Evolutionary conservation across 2,329 filamentous ascomycete species (phyloP), one percentile per base, ranked within the genome.

Genomic region (Neonectria coccinea): DNA sequence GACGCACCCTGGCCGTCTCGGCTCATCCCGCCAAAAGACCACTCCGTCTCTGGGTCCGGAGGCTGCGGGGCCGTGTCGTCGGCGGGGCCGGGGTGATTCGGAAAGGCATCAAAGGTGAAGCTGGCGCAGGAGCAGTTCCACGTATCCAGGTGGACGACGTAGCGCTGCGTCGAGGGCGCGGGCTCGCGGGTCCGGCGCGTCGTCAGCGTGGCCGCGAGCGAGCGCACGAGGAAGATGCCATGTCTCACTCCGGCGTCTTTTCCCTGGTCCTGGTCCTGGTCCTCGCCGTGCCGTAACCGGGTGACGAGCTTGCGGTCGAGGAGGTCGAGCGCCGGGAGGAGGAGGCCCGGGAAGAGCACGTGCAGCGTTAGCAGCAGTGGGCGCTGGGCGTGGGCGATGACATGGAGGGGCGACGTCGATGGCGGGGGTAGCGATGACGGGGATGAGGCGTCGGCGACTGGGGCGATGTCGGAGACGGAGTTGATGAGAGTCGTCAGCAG

Each of bases 51-150:
- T 42, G 56, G 36, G 4, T 56, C 36, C 10, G 18, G 29, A 41
- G 25, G 47, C n/a, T 64, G 56, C 4, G 39, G 25, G 5, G 50
- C 14, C 2, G 10, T 7, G 2, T 55, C 31, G 29, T 60, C 57
- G 47, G 56, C 10, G 27, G 66, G 16, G 14, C 25, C 67, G 50
- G 52, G 39, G 12, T 65, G 63, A n/a, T 52, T 65, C 22, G 73
- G 83, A 70, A 94, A 94, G 2, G 90, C 87, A 20, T 90, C 84
- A 67, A 97, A 90, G 0, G 91, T 86, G 78, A 98, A 98, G 1
- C 89, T 90, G 4, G 94, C 91, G 81, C 96, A 99, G 1, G 89
- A 92, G 79, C 96, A 99, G 77, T 91, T 94, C 96, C 96, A 98
- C 1, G 91, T 88, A 1, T 78, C 72, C 1, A 94, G 84, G 10